Evolutionary conservation across 2,329 filamentous ascomycete species (phyloP), one percentile per base, ranked within the genome.

Genomic region (Lanzia echinophila): DNA sequence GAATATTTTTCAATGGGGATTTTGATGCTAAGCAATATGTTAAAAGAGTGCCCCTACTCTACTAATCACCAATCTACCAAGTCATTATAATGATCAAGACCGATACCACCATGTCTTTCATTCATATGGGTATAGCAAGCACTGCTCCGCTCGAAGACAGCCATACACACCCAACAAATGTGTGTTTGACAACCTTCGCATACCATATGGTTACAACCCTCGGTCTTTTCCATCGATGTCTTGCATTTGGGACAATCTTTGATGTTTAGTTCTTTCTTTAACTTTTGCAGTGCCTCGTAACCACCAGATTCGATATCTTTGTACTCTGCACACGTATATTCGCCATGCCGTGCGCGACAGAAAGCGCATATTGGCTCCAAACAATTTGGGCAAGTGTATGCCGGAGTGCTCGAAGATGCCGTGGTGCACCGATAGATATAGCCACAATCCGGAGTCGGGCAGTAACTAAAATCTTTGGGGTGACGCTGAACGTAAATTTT

Each of bases 111-210:
- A 43, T 63, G 59, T 5, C 17, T 6, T 31, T 44, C 53, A 1
- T 15, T 53, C 62, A 67, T 63, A 48, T 67, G 63, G 0, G 45
- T 39, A 48, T 68, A 68, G 50, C 63, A 66, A 28, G 44, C 24
- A 1, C 3, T 7, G 0, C 48, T 39, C 6, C 19, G 1, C 3
- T 60, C 17, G 56, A 77, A 77, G 0, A 59, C 60, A 12, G 51
- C 54, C 62, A 76, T 56, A 54, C 76, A 79, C 3, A 71, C 65
- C 74, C 75, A 79, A 56, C 75, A 79, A 31, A 78, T 74, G 53
- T 77, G 72, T 1, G 67, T 59, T 2, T 63, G 56, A 53, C 76
- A 79, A 0, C 56, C 59, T 1, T 28, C 39, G 55, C 77, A 79
- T 0, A 55, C 60, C 56, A 79, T 73, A 58, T 78, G 74, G 56